A percentile compares a stretch with the other conserved stretches of the same genome.
Conservation (phyloP, 768 basidiomycete genomes). For the Podaxis sp. region DNA sequence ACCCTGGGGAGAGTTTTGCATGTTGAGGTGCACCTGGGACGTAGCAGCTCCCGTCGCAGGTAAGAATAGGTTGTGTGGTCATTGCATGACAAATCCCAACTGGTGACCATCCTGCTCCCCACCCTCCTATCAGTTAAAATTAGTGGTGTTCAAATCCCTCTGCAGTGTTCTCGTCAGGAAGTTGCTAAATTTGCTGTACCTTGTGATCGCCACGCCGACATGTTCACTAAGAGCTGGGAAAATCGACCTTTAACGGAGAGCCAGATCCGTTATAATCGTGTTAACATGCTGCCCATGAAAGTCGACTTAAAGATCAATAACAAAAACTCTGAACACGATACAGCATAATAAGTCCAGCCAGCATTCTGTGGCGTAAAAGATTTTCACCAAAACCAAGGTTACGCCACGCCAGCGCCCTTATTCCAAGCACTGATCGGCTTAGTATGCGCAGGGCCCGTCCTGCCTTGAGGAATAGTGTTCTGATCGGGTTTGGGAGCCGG, state of each 20-base stretch:
- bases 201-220: neutral
- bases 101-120: no score
- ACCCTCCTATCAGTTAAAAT: no score
- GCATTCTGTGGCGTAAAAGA: neutral
- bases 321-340: neutral
- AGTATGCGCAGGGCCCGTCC: neutral
- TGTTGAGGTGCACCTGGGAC: no score
- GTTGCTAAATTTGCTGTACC: neutral
- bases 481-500: slow-evolving; percentile 2
- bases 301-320: neutral
- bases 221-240: neutral
- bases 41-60: no score
- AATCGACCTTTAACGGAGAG: neutral
- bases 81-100: no score
- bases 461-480: neutral
- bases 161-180: neutral
- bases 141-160: neutral
- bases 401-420: slow-evolving; percentile 10
- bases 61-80: no score
- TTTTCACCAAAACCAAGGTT: neutral
- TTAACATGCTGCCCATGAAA: neutral
- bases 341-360: neutral
- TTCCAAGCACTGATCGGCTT: slow-evolving; percentile 17
- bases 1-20: neutral
- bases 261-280: neutral